Percentiles rank a stretch among this genome's conserved stretches.
phyloP scores from a whole-genome alignment of 2,329 filamentous ascomycete species.

The Orbilia blumenaviensis region DNA sequence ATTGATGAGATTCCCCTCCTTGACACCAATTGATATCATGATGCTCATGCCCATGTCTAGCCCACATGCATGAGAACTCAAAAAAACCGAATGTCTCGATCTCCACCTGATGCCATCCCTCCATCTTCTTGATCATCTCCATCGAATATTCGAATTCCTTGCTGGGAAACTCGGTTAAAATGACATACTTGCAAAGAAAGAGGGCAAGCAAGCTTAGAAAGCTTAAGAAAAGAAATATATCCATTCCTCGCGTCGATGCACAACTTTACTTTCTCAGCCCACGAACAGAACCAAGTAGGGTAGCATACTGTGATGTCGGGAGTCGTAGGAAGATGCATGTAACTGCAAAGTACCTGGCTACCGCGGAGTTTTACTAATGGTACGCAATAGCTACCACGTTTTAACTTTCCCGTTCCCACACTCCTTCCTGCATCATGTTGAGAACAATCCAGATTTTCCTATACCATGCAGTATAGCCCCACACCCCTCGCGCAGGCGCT shows the following conservation, averaged over 20 bases:
- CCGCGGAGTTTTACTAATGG: conserved; percentile 13
- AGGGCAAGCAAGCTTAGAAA: too few species aligned
- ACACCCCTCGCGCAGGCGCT: not conserved
- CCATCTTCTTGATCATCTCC: not conserved
- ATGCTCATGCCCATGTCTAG: not conserved
- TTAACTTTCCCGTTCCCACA: not conserved
- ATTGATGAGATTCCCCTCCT: not conserved
- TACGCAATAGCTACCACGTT: conserved; percentile 16
- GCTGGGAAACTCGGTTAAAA: conserved; percentile 36
- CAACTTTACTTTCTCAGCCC: not conserved
- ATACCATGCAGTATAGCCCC: not conserved
- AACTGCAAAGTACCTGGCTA: conserved; percentile 17
- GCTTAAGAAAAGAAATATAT: not conserved
- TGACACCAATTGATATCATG: not conserved
- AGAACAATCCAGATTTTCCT: conserved; percentile 28
- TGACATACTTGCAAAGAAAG: conserved; percentile 31
- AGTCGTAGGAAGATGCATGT: too few species aligned
- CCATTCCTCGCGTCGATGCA: conserved; percentile 22
- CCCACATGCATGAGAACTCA: conserved; percentile 4
- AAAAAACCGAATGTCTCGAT: conserved; percentile 17
- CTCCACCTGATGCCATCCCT: not conserved
- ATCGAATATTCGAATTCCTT: conserved; percentile 4
- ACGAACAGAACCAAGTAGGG: not conserved
- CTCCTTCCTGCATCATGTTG: not conserved
- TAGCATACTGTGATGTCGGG: too few species aligned